Base-by-base conservation (phyloP, 345 rosid genomes). In the Gynandropsis gynandra region DNA sequence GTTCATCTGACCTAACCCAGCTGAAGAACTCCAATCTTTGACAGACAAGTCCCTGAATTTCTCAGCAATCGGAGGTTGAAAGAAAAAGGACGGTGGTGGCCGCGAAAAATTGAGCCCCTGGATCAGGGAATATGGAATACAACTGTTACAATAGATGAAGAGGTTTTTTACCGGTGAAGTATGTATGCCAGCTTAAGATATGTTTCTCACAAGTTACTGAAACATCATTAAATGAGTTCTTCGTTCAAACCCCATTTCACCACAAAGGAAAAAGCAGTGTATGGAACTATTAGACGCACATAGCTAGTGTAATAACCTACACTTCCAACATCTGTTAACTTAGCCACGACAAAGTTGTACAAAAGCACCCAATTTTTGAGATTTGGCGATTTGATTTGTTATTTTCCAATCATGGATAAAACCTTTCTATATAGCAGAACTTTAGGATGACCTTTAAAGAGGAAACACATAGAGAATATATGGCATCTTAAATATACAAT, bases 1-100 rank as follows among this genome's bases (percentile, higher is more conserved):
- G 47, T 82, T 86, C 14, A 76, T 80, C 41, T 87, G 90, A 59
- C 92, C 85, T 36, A 86, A 75, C 62, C 83, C 80, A 47, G 80
- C 74, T 56, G 87, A 73, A 34, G 78, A 83, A 70, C 62, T 69
- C 96, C 85, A 81, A 57, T 56, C 71, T 62, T 79, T 81, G 36
- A 60, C 64, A 53, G 89, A 55, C 56, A 63, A 35, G 63, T 79
- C 89, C 47, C 72, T 76, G 39, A 62, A 55, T 64, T 78, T 77
- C 53, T 82, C 89, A 16, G 87, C 35, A n/a, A 73, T 54, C 42
- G 82, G 66, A 29, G 72, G 9, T 2, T 74, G 73, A 64, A 63
- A 63, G 36, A 68, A 57, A 68, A 74, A 61, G 50, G 80, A 61
- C 24, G 78, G 51, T 81, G 79, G 73, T 47, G 50, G 29, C 5